Base-by-base conservation (phyloP, 352 stramenopile genomes). In the Phytopythium boreale region DNA sequence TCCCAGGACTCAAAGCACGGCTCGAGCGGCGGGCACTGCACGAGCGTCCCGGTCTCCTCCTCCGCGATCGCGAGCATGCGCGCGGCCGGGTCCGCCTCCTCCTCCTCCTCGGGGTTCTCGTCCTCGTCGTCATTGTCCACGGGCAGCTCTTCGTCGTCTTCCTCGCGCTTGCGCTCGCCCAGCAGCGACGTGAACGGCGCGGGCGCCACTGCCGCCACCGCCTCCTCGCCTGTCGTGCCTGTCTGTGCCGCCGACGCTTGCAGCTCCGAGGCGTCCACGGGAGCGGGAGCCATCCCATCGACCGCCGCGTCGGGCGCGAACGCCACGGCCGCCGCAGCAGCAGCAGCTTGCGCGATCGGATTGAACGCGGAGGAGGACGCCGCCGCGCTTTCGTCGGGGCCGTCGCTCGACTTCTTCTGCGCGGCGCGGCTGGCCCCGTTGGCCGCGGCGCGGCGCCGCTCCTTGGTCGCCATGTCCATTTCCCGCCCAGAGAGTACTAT, bases 1-100 rank as follows among this genome's bases (percentile, higher is more conserved):
- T 92, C 80, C 85, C 85, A 93, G 44, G 85, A 93, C 60, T 92
- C 85, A 55, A 88, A 93, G 64, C 77, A 80, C 67, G 88, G 82
- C 29, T 93, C 80, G 59, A 93, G 82, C 15, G 78, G 71, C 27
- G 79, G 68, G 56, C 85, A 93, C 59, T 92, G 82, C 56, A 92
- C 75, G 26, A 91, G 69, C 60, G 80, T 78, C 52, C 74, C 62
- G 52, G 87, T 79, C 34, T 90, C 85, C 10, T 91, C 85, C 1
- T 62, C 72, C 26, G 87, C 82, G 1, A 76, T 67, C 12, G 89
- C 62, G 15, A 90, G 57, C 55, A 80, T 78, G 22, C 70, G 74
- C 29, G 66, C 63, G 12, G 55, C 37, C 41, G 77, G 64, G 14
- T 78, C 69, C 0, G 77, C 55, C 1, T 89, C 80, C 41, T 89